A percentile compares a stretch with the other conserved stretches of the same genome.
These are phyloP conservation scores for Globisporangium lucens DNA, from an alignment of 352 stramenopile species.

Conservation along the genomic window DNA sequence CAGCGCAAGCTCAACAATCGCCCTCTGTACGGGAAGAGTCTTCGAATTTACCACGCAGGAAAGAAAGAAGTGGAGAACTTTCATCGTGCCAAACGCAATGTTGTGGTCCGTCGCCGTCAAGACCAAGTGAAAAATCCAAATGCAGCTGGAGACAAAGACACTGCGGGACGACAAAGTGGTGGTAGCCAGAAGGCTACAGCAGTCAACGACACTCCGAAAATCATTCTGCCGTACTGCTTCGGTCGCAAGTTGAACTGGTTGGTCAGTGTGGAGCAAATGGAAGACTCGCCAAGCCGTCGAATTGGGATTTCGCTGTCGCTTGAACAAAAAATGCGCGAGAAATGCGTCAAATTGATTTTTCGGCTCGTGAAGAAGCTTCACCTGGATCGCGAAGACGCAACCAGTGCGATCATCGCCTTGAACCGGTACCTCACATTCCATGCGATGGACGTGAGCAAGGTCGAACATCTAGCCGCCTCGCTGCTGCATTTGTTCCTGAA, in stretches of 20 bases:
- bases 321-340: conserved; percentile 61
- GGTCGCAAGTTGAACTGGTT: conserved; percentile 77
- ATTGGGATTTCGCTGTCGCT: conserved; percentile 51
- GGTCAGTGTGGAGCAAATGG: conserved; percentile 50
- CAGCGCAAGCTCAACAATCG: conserved; percentile 58
- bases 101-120: conserved; percentile 24
- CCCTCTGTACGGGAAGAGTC: conserved; percentile 37
- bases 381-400: conserved; percentile 64
- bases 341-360: conserved; percentile 64
- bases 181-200: background rate
- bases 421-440: conserved; percentile 80
- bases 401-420: conserved; percentile 73
- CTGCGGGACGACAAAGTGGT: conserved; percentile 17
- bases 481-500: conserved; percentile 81
- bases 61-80: conserved; percentile 65
- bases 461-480: conserved; percentile 61
- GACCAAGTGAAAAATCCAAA: conserved; percentile 9
- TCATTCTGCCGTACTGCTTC: conserved; percentile 45
- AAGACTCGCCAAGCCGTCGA: conserved; percentile 57
- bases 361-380: conserved; percentile 59
- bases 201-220: conserved; percentile 9
- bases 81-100: conserved; percentile 46
- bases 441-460: conserved; percentile 56
- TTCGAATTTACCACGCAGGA: conserved; percentile 60
- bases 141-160: conserved; percentile 19